Conservation (phyloP, 176 grass and related monocot genomes). For the Paspalum vaginatum region DNA sequence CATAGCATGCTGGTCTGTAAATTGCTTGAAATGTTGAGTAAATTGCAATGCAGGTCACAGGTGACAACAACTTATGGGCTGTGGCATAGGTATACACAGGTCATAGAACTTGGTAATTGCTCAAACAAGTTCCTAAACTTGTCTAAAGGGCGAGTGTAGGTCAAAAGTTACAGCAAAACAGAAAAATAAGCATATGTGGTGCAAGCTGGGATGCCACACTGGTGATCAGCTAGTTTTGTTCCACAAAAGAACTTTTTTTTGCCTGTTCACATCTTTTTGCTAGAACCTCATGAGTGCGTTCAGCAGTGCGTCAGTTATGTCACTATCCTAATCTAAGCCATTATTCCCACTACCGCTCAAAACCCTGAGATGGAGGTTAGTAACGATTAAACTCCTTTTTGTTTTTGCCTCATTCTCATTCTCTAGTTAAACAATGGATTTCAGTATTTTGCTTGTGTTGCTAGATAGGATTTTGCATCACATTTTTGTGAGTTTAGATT, state of each 20-base stretch:
- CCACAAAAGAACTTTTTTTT: background rate
- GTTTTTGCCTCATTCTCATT: background rate
- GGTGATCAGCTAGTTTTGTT: background rate
- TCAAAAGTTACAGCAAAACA: background rate
- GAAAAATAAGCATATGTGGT: background rate
- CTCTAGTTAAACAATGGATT: background rate
- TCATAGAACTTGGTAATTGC: too few species aligned
- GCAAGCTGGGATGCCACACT: background rate
- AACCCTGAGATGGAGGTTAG: too few species aligned
- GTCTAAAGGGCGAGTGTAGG: background rate
- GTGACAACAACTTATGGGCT: background rate
- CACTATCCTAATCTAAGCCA: too few species aligned
- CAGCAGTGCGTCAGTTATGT: too few species aligned
- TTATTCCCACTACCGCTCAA: too few species aligned
- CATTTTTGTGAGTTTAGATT: background rate
- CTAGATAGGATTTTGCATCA: background rate
- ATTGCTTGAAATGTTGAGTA: slow-evolving; percentile 8
- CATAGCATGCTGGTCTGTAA: background rate
- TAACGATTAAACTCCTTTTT: too few species aligned
- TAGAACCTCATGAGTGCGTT: too few species aligned
- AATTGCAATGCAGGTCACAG: background rate
- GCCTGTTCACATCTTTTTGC: too few species aligned
- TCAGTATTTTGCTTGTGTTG: background rate
- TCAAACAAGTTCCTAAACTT: background rate
- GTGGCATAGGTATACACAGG: background rate